Evolutionary conservation across 1,284 basidiomycete species (phyloP), one percentile per base, ranked within the genome.

Genomic region (Ceratobasidium sp.): DNA sequence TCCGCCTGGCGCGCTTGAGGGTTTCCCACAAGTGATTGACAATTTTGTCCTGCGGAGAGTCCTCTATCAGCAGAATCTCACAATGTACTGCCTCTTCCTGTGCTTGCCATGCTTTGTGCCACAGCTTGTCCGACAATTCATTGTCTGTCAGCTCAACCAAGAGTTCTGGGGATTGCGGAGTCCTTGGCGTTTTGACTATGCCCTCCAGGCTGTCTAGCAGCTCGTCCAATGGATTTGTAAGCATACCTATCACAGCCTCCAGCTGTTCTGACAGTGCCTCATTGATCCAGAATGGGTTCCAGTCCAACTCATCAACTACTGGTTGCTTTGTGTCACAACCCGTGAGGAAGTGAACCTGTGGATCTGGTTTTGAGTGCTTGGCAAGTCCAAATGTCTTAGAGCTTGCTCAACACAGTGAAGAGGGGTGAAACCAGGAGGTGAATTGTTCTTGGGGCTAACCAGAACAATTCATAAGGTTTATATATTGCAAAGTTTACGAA

Each of bases 51-150:
- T 68, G 66, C 39, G 28, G 39, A 49, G 9, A 5, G 3, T 23
- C 3, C 6, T 71, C 55, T 1, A 55, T 71, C 69, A 71, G 69
- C 53, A 71, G 39, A 20, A 71, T 71, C 33, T 71, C 69, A 13
- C 69, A 55, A n/a, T 71, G 69, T 9, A 55, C 58, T 23, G n/a
- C 5, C 20, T 71, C 69, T 39, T 71, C 69, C 10, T 39, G 23
- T 26, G 26, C 46, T 20, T 53, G 51, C 15, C 18, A 18, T 42
- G 69, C 69, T 23, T 42, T 20, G 2, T 39, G 4, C 69, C 69
- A 71, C 55, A 71, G 40, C 10, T 26, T 10, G 39, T 71, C 69
- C 51, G 58, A 23, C 12, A 68, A 68, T 28, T 49, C 66, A 20
- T 68, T 49, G 10, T 68, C 66, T 6, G 66, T 9, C 49, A 40